Percentiles rank a stretch among this genome's conserved stretches.
phyloP scores from a whole-genome alignment of 2,329 filamentous ascomycete genomes.

The Clonostachys rosea region DNA sequence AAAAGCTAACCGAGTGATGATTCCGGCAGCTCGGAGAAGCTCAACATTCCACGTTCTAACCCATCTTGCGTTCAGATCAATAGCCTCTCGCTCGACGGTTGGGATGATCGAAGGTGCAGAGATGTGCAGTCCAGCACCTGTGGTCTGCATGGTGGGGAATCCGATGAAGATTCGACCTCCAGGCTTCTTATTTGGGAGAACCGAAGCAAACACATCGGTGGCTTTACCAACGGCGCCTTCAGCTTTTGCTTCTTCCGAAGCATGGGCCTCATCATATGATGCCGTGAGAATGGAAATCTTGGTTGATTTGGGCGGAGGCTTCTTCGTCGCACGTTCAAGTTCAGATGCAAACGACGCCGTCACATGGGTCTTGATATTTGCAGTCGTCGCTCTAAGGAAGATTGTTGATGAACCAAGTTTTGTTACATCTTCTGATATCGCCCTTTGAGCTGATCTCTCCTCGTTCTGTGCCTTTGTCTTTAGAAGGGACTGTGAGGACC shows the following conservation, averaged over 20 bases:
- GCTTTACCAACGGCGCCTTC: conserved; percentile 46
- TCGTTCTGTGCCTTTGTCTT: conserved; percentile 55
- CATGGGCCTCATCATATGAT: conserved; percentile 76
- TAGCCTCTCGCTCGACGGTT: conserved; percentile 93
- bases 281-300: conserved; percentile 85
- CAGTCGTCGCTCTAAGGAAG: conserved; percentile 84
- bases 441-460: conserved; percentile 57
- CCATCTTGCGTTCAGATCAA: conserved; percentile 92
- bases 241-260: conserved; percentile 49
- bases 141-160: conserved; percentile 96
- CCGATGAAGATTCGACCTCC: conserved; percentile 92
- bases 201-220: conserved; percentile 81
- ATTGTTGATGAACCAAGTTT: conserved; percentile 71
- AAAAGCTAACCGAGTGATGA: conserved; percentile 85
- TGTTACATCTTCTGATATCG: conserved; percentile 67
- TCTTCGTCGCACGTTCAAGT: conserved; percentile 93
- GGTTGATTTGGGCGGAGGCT: conserved; percentile 85
- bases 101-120: conserved; percentile 95
- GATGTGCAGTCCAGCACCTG: conserved; percentile 87
- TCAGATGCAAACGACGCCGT: conserved; percentile 71
- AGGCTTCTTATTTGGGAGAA: conserved; percentile 78
- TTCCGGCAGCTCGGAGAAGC: conserved; percentile 84
- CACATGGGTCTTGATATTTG: conserved; percentile 74
- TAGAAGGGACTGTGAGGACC: conserved; percentile 41
- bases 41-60: conserved; percentile 95